Evolutionary conservation across 2,329 filamentous ascomycete species (phyloP).

Genomic region (Sclerotinia glacialis): DNA sequence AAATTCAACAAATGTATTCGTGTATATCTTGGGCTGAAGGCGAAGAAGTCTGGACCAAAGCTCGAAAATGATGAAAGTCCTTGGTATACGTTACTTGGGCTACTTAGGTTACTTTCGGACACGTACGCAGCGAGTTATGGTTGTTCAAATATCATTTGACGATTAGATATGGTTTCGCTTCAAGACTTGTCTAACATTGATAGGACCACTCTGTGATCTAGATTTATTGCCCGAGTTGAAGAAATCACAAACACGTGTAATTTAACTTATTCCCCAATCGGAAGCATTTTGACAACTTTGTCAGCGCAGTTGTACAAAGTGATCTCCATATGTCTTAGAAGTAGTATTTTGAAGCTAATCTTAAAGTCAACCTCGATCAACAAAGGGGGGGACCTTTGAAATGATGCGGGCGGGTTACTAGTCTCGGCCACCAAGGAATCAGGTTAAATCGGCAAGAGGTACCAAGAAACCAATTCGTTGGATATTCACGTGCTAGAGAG

Average conservation of each 20-base stretch:
- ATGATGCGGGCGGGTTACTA: background rate
- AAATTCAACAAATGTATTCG: background rate
- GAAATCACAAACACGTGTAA: constrained; percentile 18
- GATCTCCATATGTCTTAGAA: constrained; percentile 13
- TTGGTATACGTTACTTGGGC: constrained; percentile 10
- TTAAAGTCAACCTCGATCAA: background rate
- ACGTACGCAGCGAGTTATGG: constrained; percentile 11
- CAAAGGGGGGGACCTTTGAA: background rate
- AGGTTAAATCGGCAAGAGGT: constrained; percentile 2
- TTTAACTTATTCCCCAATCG: constrained; percentile 17
- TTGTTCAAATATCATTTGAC: constrained; percentile 13
- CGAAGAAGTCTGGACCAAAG: background rate
- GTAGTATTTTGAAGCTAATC: background rate
- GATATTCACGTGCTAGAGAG: background rate
- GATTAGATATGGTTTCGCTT: constrained; percentile 14
- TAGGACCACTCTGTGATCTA: constrained; percentile 16
- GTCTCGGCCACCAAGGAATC: background rate
- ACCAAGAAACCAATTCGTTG: background rate
- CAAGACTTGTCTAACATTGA: constrained; percentile 22
- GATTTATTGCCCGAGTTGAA: constrained; percentile 16
- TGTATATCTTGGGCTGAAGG: background rate
- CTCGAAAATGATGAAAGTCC: constrained; percentile 3
- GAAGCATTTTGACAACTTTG: constrained; percentile 15
- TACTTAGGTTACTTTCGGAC: constrained; percentile 9
- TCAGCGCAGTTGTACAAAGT: constrained; percentile 9